Evolutionary conservation across 164 flowering plant genomes (phyloP), one percentile per base, ranked within the genome.

Genomic region (Macadamia integrifolia): DNA sequence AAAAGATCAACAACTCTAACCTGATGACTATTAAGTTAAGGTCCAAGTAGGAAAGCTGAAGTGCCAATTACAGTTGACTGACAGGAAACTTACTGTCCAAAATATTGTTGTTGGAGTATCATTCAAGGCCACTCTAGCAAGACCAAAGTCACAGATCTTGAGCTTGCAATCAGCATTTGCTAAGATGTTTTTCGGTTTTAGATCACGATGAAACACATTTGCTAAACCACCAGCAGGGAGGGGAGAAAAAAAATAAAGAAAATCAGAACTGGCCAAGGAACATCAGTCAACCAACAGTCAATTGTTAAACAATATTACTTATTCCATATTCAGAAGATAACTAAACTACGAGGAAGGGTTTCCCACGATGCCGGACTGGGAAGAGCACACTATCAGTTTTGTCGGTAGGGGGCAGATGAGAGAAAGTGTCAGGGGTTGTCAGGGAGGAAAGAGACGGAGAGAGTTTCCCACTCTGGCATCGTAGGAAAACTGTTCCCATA

Each of bases 101-200:
- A 91, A 91, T 66, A 91, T 88, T 15, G 97, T 89, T 30, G 97
- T 88, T 0, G 97, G 97, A 17, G 93, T 86, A 75, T 90, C 96
- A 80, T 86, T 88, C 30, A 90, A 88, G 44, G 96, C 93, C 29
- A 91, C 97, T 76, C 97, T 83, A 48, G 97, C 97, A 69, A 91
- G 89, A 15, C 97, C 97, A 76, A 91, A 91, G 80, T 91, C 97
- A 79, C 97, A 91, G 23, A 91, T 82, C 80, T 91, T 91, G 58
- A 91, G 89, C 69, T 91, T 90, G 84, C 96, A 90, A 63, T 90
- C 93, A 58, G 96, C 96, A 83, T 90, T 90, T 53, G 96, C 96
- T 60, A 90, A 75, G 59, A 90, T 91, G 66, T 91, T 91, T 69
- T 91, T 91, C 3, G 97, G 97, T 64, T 91, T 91, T n/a, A 91